Conservation (phyloP, 108 stramenopile species). For the Bacterosira constricta region DNA sequence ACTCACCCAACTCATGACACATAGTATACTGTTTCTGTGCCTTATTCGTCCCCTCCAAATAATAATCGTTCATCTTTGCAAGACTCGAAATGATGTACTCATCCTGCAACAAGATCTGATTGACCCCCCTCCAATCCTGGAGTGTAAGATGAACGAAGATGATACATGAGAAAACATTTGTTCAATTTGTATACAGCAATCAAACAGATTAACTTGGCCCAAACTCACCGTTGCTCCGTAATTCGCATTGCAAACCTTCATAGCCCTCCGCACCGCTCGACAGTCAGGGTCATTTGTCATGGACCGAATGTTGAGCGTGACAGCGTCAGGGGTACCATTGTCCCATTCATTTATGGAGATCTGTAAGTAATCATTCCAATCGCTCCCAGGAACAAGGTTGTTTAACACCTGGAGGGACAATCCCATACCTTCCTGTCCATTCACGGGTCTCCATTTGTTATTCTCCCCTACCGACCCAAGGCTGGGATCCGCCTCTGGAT, state of each 20-base stretch:
- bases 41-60: conserved; percentile 52
- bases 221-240: conserved; percentile 85
- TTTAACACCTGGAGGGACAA: conserved; percentile 62
- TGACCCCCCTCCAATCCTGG: conserved; percentile 82
- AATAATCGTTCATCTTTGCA: conserved; percentile 84
- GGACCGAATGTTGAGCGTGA: conserved; percentile 53
- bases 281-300: conserved; percentile 58
- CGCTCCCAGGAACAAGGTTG: conserved; percentile 52
- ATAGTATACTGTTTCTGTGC: conserved; percentile 72
- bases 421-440: conserved; percentile 56
- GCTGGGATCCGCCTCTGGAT: conserved; percentile 50
- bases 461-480: conserved; percentile 46
- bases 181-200: too few relatives aligned
- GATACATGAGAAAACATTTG: too few relatives aligned
- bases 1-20: conserved; percentile 67
- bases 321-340: conserved; percentile 69
- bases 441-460: conserved; percentile 24
- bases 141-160: too few relatives aligned
- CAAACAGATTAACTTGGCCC: too few relatives aligned
- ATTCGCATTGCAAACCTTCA: conserved; percentile 84
- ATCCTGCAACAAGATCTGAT: conserved; percentile 56
- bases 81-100: conserved; percentile 62
- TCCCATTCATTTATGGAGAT: conserved; percentile 72
- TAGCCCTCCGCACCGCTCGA: conserved; percentile 36
- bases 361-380: conserved; percentile 59